These are phyloP conservation scores for Ganoderma meredithae DNA, from an alignment of 1,284 basidiomycete genomes.

Conservation along the genomic window DNA sequence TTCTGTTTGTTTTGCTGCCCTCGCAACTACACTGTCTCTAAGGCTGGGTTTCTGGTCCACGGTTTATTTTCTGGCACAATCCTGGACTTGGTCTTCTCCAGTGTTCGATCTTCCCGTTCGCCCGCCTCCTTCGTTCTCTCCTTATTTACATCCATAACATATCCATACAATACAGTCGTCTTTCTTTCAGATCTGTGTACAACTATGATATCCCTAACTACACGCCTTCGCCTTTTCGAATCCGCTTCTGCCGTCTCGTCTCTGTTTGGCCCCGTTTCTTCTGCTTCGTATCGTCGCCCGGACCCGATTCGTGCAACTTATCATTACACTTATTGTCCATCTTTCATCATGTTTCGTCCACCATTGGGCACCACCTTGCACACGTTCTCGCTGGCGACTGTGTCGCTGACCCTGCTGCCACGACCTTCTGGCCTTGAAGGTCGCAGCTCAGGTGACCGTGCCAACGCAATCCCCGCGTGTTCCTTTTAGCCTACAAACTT, in stretches of 20 bases:
- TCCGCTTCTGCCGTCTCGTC: neutral
- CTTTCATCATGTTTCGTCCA: neutral
- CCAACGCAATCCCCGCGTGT: neutral
- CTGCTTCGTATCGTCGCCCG: constrained; percentile 18
- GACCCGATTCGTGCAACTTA: constrained; percentile 12
- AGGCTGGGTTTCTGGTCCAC: neutral
- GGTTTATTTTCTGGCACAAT: constrained; percentile 1
- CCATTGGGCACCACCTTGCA: neutral
- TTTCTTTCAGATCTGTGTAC: constrained; percentile 22
- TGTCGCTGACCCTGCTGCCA: neutral
- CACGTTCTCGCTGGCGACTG: neutral
- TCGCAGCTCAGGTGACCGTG: neutral
- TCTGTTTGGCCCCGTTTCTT: constrained; percentile 16
- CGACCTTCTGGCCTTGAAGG: constrained; percentile 5
- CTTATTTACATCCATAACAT: constrained; percentile 30
- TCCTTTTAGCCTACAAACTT: neutral
- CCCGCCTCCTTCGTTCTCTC: constrained; percentile 8
- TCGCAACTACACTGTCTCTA: constrained; percentile 20
- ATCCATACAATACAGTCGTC: constrained; percentile 29
- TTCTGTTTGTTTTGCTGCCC: neutral
- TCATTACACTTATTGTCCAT: constrained; percentile 10
- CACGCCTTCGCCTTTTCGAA: neutral
- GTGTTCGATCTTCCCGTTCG: constrained; percentile 5
- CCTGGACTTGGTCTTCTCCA: neutral
- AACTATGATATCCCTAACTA: constrained; percentile 18